Conservation (phyloP, 2,329 filamentous ascomycete genomes). For the Paramyrothecium sp. region DNA sequence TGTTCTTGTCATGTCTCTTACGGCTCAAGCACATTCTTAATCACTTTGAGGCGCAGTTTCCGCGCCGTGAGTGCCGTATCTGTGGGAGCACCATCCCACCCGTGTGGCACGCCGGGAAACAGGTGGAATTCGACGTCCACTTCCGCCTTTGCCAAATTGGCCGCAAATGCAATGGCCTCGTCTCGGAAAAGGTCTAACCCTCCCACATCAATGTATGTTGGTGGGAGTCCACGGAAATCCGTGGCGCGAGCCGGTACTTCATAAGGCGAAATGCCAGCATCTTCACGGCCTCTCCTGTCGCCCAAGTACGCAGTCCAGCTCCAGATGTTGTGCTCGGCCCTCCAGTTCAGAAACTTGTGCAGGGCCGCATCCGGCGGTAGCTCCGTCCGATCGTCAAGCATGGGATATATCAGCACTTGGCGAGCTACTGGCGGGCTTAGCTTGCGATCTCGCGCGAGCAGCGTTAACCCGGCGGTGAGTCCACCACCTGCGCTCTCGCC, state of each 20-base stretch:
- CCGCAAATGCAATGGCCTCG: slow-evolving; percentile 29
- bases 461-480: slow-evolving; percentile 20
- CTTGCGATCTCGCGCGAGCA: slow-evolving; percentile 36
- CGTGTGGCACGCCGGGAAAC: slow-evolving; percentile 38
- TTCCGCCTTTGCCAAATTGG: slow-evolving; percentile 22
- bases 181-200: slow-evolving; percentile 35
- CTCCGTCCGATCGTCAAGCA: slow-evolving; percentile 28
- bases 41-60: neutral
- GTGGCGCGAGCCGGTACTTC: slow-evolving; percentile 19
- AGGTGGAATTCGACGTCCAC: slow-evolving; percentile 38
- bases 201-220: slow-evolving; percentile 36
- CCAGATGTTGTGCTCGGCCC: slow-evolving; percentile 12
- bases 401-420: slow-evolving; percentile 31
- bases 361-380: slow-evolving; percentile 4
- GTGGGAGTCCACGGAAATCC: slow-evolving; percentile 26
- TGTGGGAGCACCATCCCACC: slow-evolving; percentile 19
- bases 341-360: slow-evolving; percentile 13
- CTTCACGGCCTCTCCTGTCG: neutral
- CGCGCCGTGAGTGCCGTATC: neutral
- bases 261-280: slow-evolving; percentile 11
- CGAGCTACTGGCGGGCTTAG: slow-evolving; percentile 24
- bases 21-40: neutral
- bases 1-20: too few species aligned
- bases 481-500: slow-evolving; percentile 20
- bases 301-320: slow-evolving; percentile 18